These are phyloP conservation scores for Colletotrichum tofieldiae DNA, from an alignment of 2,329 filamentous ascomycete genomes.

Conservation along the genomic window DNA sequence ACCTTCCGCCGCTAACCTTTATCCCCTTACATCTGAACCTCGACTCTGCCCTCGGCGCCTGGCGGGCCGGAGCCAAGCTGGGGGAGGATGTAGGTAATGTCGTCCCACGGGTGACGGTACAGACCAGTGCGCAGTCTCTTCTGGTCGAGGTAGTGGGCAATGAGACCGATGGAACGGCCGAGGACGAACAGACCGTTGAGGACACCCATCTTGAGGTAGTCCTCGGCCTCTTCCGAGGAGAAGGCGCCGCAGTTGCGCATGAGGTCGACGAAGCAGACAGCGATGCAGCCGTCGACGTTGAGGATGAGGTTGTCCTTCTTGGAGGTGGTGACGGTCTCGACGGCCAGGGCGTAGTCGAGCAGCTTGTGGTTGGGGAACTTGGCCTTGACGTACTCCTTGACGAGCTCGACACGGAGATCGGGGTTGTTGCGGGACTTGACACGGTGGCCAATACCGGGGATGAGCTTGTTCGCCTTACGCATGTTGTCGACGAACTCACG, in stretches of 20 bases:
- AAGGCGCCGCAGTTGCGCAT: constrained; percentile 98
- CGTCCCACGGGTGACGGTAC: constrained; percentile 99
- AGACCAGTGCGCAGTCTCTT: constrained; percentile 98
- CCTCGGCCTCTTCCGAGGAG: constrained; percentile 95
- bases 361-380: constrained; percentile 99
- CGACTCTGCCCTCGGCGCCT: constrained; percentile 88
- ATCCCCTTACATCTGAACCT: constrained; percentile 80
- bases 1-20: constrained; percentile 42
- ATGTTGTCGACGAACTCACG: constrained; percentile 99
- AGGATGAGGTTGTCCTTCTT: constrained; percentile 99
- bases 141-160: constrained; percentile 99
- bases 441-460: constrained; percentile 98
- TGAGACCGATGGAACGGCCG: constrained; percentile 96
- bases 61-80: constrained; percentile 80
- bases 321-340: constrained; percentile 97
- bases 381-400: constrained; percentile 98
- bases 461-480: constrained; percentile 99
- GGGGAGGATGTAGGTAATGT: constrained; percentile 95
- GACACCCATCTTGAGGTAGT: constrained; percentile 99
- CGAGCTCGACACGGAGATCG: constrained; percentile 98
- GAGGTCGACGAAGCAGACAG: constrained; percentile 98
- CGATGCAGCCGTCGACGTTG: constrained; percentile 98
- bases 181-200: constrained; percentile 99
- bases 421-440: constrained; percentile 99
- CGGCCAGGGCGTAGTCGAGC: constrained; percentile 97